phyloP scores from a whole-genome alignment of 2,329 filamentous ascomycete species.

The Drechslerella stenobrocha region DNA sequence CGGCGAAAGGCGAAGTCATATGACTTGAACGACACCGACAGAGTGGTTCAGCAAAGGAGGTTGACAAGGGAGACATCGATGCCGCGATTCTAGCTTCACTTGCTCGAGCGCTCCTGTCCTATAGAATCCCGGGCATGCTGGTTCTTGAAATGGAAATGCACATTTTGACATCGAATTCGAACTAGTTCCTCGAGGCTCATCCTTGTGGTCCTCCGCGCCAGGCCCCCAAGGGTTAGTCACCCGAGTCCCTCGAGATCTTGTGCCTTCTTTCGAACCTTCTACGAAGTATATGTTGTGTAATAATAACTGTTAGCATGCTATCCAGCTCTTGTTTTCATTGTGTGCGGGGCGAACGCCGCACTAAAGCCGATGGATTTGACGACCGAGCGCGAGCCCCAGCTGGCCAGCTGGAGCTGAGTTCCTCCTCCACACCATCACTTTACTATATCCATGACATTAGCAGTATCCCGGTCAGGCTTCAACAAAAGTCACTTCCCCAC shows the following conservation, averaged over 20 bases:
- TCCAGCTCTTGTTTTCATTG: neutral
- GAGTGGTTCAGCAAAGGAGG: conserved; percentile 36
- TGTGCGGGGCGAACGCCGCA: neutral
- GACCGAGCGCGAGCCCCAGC: no score
- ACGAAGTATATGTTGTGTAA: neutral
- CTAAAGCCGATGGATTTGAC: neutral
- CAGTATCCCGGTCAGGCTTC: neutral
- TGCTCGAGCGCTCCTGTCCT: conserved; percentile 22
- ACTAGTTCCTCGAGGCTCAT: conserved; percentile 39
- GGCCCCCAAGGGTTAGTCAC: neutral
- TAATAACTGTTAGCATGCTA: neutral
- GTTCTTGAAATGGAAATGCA: conserved; percentile 33
- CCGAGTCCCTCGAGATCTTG: conserved; percentile 1
- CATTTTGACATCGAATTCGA: conserved; percentile 29
- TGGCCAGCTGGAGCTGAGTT: no score
- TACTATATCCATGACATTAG: neutral
- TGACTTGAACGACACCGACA: conserved; percentile 48
- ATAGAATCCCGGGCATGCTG: conserved; percentile 38
- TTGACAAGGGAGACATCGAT: conserved; percentile 33
- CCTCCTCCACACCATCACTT: neutral
- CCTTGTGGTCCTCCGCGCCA: conserved; percentile 30
- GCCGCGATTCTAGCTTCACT: conserved; percentile 17
- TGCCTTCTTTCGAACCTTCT: neutral
- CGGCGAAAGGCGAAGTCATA: conserved; percentile 37
- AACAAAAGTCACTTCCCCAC: neutral